These are phyloP conservation scores for Fragaria ananassa DNA, from an alignment of 306 rosid genomes.

Conservation along the genomic window DNA sequence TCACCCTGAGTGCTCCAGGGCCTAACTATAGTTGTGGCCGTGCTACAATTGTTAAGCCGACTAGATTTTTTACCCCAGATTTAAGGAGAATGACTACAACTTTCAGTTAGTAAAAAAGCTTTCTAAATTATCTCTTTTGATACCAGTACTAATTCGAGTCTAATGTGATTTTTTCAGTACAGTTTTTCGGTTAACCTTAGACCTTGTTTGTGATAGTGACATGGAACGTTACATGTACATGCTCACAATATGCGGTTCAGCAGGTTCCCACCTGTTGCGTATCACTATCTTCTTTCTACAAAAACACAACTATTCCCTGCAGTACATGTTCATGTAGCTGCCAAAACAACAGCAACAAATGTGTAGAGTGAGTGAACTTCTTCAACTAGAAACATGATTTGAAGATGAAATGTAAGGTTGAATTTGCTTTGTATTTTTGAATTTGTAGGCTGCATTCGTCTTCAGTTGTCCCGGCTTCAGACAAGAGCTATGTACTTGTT, in stretches of 20 bases:
- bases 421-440: not conserved
- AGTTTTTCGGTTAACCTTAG: not conserved
- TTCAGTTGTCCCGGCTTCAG: conserved; percentile 44
- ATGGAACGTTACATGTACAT: conserved; percentile 82
- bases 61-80: conserved; percentile 29
- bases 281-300: conserved; percentile 77
- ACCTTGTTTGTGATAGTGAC: conserved; percentile 61
- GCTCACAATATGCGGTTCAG: conserved; percentile 70
- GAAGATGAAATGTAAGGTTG: not conserved
- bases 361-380: conserved; percentile 51
- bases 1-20: conserved; percentile 72
- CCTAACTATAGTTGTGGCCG: conserved; percentile 57
- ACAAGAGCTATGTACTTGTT: conserved; percentile 35
- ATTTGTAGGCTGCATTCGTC: conserved; percentile 51
- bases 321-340: conserved; percentile 76
- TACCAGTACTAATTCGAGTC: not conserved
- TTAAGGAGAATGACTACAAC: conserved; percentile 80
- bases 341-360: conserved; percentile 53
- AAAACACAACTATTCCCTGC: conserved; percentile 66
- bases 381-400: not conserved
- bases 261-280: conserved; percentile 75
- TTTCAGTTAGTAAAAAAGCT: conserved; percentile 47
- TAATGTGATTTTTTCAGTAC: too few relatives aligned
- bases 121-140: not conserved
- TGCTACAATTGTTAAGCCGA: conserved; percentile 54